Evolutionary conservation across 208 protist genomes (phyloP).

Genomic region (Leishmania arabica): DNA sequence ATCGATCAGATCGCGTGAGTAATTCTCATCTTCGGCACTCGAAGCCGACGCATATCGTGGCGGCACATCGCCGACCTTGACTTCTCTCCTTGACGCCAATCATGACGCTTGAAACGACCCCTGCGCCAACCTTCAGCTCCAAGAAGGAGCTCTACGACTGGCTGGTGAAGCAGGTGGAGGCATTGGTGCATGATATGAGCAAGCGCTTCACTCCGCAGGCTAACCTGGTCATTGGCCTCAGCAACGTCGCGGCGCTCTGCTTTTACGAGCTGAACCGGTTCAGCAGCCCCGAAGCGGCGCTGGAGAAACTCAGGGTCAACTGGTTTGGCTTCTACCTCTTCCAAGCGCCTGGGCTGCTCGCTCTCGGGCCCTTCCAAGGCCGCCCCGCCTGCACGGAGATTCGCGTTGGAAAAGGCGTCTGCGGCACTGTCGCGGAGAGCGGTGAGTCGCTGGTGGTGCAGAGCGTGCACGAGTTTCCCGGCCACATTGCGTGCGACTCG

Average conservation of each 20-base stretch:
- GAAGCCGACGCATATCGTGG: background rate
- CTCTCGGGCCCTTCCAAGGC: slow-evolving; percentile 95
- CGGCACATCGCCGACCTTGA: background rate
- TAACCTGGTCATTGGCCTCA: slow-evolving; percentile 65
- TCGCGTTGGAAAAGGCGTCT: slow-evolving; percentile 88
- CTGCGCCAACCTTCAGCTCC: slow-evolving; percentile 36
- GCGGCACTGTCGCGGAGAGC: slow-evolving; percentile 67
- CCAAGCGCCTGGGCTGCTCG: slow-evolving; percentile 64
- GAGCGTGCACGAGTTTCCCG: slow-evolving; percentile 92
- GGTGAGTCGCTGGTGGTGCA: slow-evolving; percentile 61
- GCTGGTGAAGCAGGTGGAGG: slow-evolving; percentile 52
- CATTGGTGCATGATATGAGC: slow-evolving; percentile 49
- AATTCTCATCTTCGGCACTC: background rate
- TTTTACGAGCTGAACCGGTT: slow-evolving; percentile 82
- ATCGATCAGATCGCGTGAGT: background rate
- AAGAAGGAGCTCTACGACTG: slow-evolving; percentile 73
- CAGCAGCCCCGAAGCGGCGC: slow-evolving; percentile 41
- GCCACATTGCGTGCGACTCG: slow-evolving; percentile 95
- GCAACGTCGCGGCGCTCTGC: slow-evolving; percentile 81
- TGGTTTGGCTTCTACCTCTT: slow-evolving; percentile 95
- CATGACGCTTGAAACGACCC: slow-evolving; percentile 22
- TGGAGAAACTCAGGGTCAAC: slow-evolving; percentile 74
- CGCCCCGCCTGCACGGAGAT: slow-evolving; percentile 91
- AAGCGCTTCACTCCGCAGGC: slow-evolving; percentile 54
- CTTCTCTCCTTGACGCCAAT: background rate